Evolutionary conservation across 441 rosid species (phyloP), one percentile per base, ranked within the genome.

Genomic region (Populus hybrid): DNA sequence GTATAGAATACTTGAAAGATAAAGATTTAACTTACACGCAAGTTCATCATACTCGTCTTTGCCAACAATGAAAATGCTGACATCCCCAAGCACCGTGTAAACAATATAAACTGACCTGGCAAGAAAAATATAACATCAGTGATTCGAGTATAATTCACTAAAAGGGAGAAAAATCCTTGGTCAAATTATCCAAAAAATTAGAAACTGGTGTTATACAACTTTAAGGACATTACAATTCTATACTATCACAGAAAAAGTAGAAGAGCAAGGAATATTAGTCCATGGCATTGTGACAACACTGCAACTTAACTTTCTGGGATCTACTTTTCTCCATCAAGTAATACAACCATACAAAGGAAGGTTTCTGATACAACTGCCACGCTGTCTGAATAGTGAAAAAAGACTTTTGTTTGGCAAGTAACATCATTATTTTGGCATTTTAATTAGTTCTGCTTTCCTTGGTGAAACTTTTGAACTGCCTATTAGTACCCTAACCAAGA

Each of bases 21-120:
- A 28, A 21, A 7, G 40, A 76, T 6, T 74, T 67, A 72, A 83
- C 98, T 90, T 84, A 92, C 97, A 90, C 50, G 97, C 98, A 85
- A 95, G 99, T 82, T 95, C 99, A 85, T 95, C 99, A 70, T 95
- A 95, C 77, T 90, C 97, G 83, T 95, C 97, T 87, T 95, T 95
- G 82, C 99, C 98, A 79, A 90, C 97, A 77, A 86, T 88, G 84
- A 82, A 94, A 79, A 95, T 83, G 90, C 97, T 91, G 83, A 94
- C 95, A 87, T 94, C 98, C 50, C 97, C 97, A 61, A 92, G 93
- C 85, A 95, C 91, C 0, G 97, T 94, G 83, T 95, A 94, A 38
- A 94, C 99, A 2, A 95, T 95, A 76, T 93, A 95, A 66, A 93
- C 98, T 12, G 99, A 95, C 89, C 95, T 91, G 89, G 72, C 67